These are phyloP conservation scores for Phytophthora constricta DNA, from an alignment of 352 stramenopile species.

Conservation along the genomic window DNA sequence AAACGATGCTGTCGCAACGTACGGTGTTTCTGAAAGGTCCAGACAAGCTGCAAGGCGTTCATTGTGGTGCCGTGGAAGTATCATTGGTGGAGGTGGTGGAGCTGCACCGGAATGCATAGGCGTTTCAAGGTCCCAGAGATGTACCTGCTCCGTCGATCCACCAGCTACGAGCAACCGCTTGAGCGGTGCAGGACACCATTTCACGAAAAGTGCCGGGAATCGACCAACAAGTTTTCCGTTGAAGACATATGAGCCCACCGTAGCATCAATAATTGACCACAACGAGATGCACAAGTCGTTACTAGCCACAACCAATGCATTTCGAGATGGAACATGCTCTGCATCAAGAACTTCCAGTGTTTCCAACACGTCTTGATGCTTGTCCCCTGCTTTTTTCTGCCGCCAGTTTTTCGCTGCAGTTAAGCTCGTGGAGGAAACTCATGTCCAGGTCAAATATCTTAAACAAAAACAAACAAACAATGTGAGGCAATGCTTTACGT, in stretches of 20 bases:
- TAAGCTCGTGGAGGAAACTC: constrained; percentile 71
- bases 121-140: constrained; percentile 77
- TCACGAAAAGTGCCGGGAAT: constrained; percentile 55
- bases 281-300: constrained; percentile 64
- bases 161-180: constrained; percentile 59
- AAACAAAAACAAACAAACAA: not conserved
- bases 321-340: constrained; percentile 60
- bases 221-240: constrained; percentile 63
- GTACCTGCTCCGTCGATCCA: constrained; percentile 42
- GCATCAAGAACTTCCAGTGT: constrained; percentile 58
- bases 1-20: constrained; percentile 79
- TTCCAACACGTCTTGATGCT: constrained; percentile 34
- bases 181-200: constrained; percentile 57
- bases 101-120: constrained; percentile 33
- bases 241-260: constrained; percentile 66
- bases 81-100: constrained; percentile 35
- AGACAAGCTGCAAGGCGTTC: constrained; percentile 67
- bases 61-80: constrained; percentile 38
- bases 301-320: constrained; percentile 59
- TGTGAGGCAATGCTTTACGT: no score
- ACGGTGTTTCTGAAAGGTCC: constrained; percentile 54
- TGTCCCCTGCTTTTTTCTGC: constrained; percentile 42
- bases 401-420: constrained; percentile 52
- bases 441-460: constrained; percentile 76
- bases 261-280: constrained; percentile 73